Conservation (phyloP, 345 rosid genomes). For the Salix suchowensis region DNA sequence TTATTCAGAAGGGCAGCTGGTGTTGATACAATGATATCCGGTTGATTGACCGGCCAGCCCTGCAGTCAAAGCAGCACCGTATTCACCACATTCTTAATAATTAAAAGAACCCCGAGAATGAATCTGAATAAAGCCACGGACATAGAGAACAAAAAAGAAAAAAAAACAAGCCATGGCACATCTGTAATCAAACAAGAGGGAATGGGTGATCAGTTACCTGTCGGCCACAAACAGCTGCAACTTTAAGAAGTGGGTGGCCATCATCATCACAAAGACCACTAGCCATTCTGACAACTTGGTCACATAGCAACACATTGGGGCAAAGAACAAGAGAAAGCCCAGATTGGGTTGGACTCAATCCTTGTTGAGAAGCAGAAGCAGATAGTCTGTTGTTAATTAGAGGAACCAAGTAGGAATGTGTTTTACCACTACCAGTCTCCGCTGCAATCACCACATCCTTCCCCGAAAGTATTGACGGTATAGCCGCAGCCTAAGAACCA, state of each 20-base stretch:
- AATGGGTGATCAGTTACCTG: constrained; percentile 43
- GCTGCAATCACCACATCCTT: constrained; percentile 91
- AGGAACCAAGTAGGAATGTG: constrained; percentile 77
- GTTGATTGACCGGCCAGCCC: constrained; percentile 85
- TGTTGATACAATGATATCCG: constrained; percentile 77
- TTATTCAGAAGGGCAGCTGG: constrained; percentile 86
- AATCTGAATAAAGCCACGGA: not conserved
- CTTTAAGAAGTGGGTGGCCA: constrained; percentile 64
- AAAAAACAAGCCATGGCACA: not conserved
- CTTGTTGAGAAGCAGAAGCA: constrained; percentile 8
- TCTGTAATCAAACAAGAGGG: not conserved
- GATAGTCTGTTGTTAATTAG: constrained; percentile 50
- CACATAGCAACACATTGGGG: constrained; percentile 84
- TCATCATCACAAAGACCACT: constrained; percentile 51
- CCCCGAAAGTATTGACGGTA: constrained; percentile 67
- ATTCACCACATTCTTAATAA: constrained; percentile 4
- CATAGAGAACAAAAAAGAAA: too few relatives aligned
- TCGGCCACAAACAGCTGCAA: constrained; percentile 64
- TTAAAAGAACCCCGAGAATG: not conserved
- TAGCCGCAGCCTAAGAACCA: constrained; percentile 53
- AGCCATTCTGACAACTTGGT: constrained; percentile 91
- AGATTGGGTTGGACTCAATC: constrained; percentile 5
- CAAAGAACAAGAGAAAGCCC: constrained; percentile 67
- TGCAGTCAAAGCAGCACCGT: constrained; percentile 27
- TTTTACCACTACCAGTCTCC: constrained; percentile 96